Conservation (phyloP, 208 protist genomes). For the Balamuthia mandrillaris region DNA sequence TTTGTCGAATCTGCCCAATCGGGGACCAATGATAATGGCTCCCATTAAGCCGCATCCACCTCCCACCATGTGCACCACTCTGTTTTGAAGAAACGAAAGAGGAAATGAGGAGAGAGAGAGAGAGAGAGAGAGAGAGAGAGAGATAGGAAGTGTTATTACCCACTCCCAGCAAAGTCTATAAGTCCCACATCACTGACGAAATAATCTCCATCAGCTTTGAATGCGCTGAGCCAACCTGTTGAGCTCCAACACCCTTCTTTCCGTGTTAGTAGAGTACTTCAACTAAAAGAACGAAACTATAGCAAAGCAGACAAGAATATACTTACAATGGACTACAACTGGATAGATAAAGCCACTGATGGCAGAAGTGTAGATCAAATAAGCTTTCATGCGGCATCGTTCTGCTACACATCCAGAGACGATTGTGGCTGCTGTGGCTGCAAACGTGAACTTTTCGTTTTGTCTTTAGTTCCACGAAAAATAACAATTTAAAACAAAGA, state of each 20-base stretch:
- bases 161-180: slow-evolving; percentile 24
- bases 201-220: neutral
- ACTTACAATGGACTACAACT: slow-evolving; percentile 14
- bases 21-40: neutral
- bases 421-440: neutral
- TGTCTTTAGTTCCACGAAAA: neutral
- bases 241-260: neutral
- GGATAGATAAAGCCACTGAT: slow-evolving; percentile 15
- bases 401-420: slow-evolving; percentile 10
- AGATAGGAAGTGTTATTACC: no score
- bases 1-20: slow-evolving; percentile 8
- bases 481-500: neutral
- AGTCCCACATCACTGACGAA: no score
- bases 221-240: slow-evolving; percentile 2
- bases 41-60: slow-evolving; percentile 6
- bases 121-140: no score
- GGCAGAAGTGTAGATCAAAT: neutral
- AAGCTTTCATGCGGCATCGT: slow-evolving; percentile 3
- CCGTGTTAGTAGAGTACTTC: neutral
- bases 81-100: no score
- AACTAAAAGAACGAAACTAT: neutral
- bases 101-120: no score
- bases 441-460: neutral
- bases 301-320: neutral
- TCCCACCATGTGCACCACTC: slow-evolving; percentile 31